Conservation (phyloP, 345 rosid species). For the Citropsis articulata region DNA sequence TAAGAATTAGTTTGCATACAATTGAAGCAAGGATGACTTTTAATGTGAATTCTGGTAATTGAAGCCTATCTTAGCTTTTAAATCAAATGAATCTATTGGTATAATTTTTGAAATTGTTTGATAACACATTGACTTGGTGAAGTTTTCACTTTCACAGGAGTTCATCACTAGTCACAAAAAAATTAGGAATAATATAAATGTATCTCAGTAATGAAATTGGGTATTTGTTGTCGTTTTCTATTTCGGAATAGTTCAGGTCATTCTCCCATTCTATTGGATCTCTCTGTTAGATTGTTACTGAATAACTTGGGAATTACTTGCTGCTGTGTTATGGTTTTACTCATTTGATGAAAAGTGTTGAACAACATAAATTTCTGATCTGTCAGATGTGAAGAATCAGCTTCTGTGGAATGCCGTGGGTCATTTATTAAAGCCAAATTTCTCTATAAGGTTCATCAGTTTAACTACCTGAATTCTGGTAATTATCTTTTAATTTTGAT, state of each 20-base stretch:
- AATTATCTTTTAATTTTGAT: neutral
- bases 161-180: neutral
- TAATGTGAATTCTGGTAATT: neutral
- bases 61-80: neutral
- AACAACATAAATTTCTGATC: neutral
- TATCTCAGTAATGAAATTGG: neutral
- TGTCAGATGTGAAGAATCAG: constrained; percentile 3
- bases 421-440: neutral
- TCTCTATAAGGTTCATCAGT: neutral
- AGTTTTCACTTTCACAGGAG: neutral
- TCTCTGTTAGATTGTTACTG: neutral
- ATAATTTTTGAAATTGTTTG: neutral
- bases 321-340: neutral
- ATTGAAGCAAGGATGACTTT: neutral
- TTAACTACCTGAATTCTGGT: neutral
- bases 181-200: neutral
- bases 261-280: neutral
- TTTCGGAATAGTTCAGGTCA: neutral
- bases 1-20: neutral
- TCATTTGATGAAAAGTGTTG: neutral
- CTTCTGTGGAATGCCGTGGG: neutral
- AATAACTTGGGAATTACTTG: neutral
- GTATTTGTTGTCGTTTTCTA: neutral
- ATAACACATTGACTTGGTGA: neutral
- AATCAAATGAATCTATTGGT: neutral